A percentile compares a stretch with the other conserved stretches of the same genome.
phyloP scores from a whole-genome alignment of 1,139 yeast species.

The Hansenula lynferdii region DNA sequence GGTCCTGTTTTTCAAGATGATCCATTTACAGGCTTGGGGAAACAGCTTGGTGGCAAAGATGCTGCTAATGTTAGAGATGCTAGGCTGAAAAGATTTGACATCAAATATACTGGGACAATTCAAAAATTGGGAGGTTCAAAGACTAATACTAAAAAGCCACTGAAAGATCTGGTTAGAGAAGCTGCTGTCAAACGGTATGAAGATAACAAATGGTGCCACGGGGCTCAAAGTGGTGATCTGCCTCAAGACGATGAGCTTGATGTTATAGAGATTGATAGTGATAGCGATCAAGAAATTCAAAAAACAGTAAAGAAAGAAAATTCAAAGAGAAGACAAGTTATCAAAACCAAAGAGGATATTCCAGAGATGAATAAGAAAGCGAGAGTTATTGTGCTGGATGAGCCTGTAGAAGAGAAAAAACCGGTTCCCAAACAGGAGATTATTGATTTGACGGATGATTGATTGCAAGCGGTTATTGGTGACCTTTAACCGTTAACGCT shows the following conservation, averaged over 20 bases:
- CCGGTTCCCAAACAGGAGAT: constrained; percentile 18
- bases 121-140: constrained; percentile 14
- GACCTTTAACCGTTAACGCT: too few species aligned
- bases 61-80: constrained; percentile 12
- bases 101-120: constrained; percentile 12
- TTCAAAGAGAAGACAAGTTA: constrained; percentile 1
- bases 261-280: constrained; percentile 25
- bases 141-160: constrained; percentile 45
- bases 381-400: neutral
- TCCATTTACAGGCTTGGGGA: constrained; percentile 36
- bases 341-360: neutral
- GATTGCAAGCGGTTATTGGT: neutral
- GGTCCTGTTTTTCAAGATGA: constrained; percentile 17
- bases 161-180: constrained; percentile 47
- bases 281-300: constrained; percentile 20
- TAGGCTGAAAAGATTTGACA: constrained; percentile 16
- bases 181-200: constrained; percentile 64
- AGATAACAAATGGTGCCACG: constrained; percentile 28
- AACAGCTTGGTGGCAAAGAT: constrained; percentile 40
- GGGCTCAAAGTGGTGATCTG: constrained; percentile 12
- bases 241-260: constrained; percentile 16
- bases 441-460: constrained; percentile 19
- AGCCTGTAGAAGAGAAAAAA: constrained; percentile 1
- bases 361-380: neutral
- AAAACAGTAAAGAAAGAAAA: constrained; percentile 6